phyloP scores from a whole-genome alignment of 2,329 filamentous ascomycete genomes.

The Arachnopeziza araneosa region DNA sequence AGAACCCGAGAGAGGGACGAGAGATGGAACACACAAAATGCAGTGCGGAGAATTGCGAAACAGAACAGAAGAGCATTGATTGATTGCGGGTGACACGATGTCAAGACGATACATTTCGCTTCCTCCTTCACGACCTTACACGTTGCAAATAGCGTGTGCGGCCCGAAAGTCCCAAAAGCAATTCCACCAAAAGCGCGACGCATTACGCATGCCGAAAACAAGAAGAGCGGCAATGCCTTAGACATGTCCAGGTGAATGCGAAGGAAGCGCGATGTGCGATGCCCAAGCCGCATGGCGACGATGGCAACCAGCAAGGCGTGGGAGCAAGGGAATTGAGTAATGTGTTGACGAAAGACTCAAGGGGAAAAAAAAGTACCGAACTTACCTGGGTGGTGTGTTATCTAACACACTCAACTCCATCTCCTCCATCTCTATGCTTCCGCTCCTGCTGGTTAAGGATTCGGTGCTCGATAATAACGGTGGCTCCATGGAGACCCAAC shows the following conservation, averaged over 20 bases:
- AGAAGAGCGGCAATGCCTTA: background rate
- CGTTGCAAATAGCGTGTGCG: background rate
- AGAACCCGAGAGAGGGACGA: background rate
- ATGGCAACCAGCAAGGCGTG: background rate
- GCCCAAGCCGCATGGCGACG: background rate
- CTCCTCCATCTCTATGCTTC: conserved; percentile 24
- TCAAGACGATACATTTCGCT: background rate
- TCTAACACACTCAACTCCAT: conserved; percentile 18
- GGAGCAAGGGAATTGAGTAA: conserved; percentile 3
- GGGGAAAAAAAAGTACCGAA: background rate
- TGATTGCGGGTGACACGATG: background rate
- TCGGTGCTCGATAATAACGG: conserved; percentile 17
- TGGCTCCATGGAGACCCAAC: conserved; percentile 8
- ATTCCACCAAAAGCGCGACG: background rate
- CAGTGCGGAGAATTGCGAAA: background rate
- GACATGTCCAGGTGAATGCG: background rate
- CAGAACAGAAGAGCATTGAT: background rate
- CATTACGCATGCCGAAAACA: background rate
- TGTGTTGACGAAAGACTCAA: background rate
- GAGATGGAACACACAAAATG: background rate
- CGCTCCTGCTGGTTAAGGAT: conserved; percentile 24
- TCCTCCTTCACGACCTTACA: background rate
- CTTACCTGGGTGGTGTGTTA: conserved; percentile 22
- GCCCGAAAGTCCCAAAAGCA: background rate
- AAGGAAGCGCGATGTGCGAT: background rate